phyloP scores from a whole-genome alignment of 2,329 filamentous ascomycete species.

The Xylaria sp. region DNA sequence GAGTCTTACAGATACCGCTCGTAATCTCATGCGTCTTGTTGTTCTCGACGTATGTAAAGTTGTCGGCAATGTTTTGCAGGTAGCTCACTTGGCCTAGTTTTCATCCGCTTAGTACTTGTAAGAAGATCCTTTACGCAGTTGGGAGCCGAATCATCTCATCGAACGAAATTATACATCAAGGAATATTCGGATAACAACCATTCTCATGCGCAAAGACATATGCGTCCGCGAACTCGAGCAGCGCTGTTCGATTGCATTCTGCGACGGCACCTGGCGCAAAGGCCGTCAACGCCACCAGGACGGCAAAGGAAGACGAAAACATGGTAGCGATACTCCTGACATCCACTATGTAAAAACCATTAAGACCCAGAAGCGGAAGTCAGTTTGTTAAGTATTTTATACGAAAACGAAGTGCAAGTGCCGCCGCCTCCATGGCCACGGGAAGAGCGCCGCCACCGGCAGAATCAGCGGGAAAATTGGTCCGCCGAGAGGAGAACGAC shows the following conservation, averaged over 20 bases:
- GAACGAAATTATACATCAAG: neutral
- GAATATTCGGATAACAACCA: conserved; percentile 23
- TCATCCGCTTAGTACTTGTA: conserved; percentile 18
- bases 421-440: conserved; percentile 31
- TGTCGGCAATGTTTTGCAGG: conserved; percentile 38
- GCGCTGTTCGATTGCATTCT: conserved; percentile 34
- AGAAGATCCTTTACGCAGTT: neutral
- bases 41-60: conserved; percentile 49
- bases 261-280: conserved; percentile 23
- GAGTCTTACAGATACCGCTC: conserved; percentile 39
- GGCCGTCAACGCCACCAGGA: conserved; percentile 21
- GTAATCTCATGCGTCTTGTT: conserved; percentile 47
- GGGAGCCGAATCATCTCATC: neutral
- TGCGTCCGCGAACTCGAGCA: conserved; percentile 38
- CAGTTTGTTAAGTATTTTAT: conserved; percentile 14
- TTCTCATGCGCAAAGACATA: conserved; percentile 39
- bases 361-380: too few species aligned
- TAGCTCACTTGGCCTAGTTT: conserved; percentile 34
- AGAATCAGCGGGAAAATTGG: conserved; percentile 41
- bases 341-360: neutral
- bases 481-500: conserved; percentile 22
- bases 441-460: conserved; percentile 30
- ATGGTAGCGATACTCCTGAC: conserved; percentile 19
- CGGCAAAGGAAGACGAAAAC: conserved; percentile 15
- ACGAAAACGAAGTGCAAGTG: conserved; percentile 20